Evolutionary conservation across 352 stramenopile genomes (phyloP).

Genomic region (Globisporangium spinosum): DNA sequence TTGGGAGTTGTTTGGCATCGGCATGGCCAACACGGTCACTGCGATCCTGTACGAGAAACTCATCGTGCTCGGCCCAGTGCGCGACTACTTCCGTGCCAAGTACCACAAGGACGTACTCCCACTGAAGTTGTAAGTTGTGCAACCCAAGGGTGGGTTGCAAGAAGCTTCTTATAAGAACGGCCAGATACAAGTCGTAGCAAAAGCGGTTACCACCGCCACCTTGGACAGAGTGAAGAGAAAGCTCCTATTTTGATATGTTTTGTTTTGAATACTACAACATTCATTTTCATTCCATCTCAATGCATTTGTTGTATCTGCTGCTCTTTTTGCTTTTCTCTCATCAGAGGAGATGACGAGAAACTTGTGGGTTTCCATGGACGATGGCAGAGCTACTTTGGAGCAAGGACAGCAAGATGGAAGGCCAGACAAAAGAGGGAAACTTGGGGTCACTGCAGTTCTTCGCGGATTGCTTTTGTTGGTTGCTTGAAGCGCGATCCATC

Average conservation of each 20-base stretch:
- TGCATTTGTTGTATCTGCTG: background rate
- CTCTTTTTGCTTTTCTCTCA: too few species aligned
- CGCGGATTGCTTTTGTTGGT: too few species aligned
- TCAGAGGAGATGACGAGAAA: too few species aligned
- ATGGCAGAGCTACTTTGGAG: background rate
- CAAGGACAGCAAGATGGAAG: background rate
- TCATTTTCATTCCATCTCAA: slow-evolving; percentile 1
- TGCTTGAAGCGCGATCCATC: too few species aligned
- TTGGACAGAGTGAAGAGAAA: slow-evolving; percentile 1
- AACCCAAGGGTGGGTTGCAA: background rate
- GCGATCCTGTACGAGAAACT: slow-evolving; percentile 61
- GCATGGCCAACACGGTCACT: slow-evolving; percentile 46
- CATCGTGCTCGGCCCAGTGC: slow-evolving; percentile 62
- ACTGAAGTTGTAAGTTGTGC: slow-evolving; percentile 50
- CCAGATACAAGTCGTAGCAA: slow-evolving; percentile 15
- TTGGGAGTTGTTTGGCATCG: slow-evolving; percentile 60
- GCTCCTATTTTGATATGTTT: slow-evolving; percentile 8
- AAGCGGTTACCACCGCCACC: background rate
- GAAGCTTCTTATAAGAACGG: slow-evolving; percentile 4
- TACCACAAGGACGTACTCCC: slow-evolving; percentile 61
- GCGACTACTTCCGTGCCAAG: slow-evolving; percentile 57
- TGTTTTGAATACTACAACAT: slow-evolving; percentile 10
- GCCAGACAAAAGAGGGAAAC: too few species aligned
- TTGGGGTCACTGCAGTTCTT: background rate
- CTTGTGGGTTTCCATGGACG: too few species aligned